Base-by-base conservation (phyloP, 345 rosid species). In the Dovyalis caffra region DNA sequence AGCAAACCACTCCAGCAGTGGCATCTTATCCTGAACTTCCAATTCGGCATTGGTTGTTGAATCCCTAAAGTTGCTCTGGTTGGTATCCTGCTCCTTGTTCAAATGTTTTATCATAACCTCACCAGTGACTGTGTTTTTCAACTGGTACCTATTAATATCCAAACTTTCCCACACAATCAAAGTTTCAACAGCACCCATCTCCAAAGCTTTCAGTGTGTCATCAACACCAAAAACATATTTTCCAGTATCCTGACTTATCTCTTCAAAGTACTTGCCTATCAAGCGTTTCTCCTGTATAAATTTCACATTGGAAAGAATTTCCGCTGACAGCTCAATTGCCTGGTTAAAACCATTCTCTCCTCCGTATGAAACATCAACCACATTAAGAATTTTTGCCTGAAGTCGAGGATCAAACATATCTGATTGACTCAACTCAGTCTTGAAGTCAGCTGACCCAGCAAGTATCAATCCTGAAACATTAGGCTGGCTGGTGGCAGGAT, bases 381-480 rank as follows among this genome's bases (percentile, higher is more conserved):
- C 96, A 26, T 94, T 94, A 81, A 94, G 72, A 43, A 94, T 94
- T 83, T 94, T 94, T 25, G 98, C 94, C 78, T 94, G 98, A 31
- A 94, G 89, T 74, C 96, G 96, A 84, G 97, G 96, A 78, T 94
- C 98, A 82, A 92, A 94, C 97, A 94, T 75, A 81, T 94, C 98
- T 25, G 98, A 94, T 72, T 94, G 96, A 72, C 97, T 91, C 34
- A 94, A 88, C 86, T 94, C 97, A 8, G 97, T 94, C 81, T 94
- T 94, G 87, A 91, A 94, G 82, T 89, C 97, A 68, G 95, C 98
- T 10, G 95, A 94, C 80, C 98, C 98, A 81, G 97, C 98, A 70
- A 94, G 97, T 11, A 94, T 94, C 43, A 94, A 73, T 35, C 98
- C 98, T 2, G 98, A 38, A 64, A 94, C 98, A 72, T 94, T 94